These are phyloP conservation scores for Colletotrichum tofieldiae DNA, from an alignment of 2,329 filamentous ascomycete species.

Conservation along the genomic window DNA sequence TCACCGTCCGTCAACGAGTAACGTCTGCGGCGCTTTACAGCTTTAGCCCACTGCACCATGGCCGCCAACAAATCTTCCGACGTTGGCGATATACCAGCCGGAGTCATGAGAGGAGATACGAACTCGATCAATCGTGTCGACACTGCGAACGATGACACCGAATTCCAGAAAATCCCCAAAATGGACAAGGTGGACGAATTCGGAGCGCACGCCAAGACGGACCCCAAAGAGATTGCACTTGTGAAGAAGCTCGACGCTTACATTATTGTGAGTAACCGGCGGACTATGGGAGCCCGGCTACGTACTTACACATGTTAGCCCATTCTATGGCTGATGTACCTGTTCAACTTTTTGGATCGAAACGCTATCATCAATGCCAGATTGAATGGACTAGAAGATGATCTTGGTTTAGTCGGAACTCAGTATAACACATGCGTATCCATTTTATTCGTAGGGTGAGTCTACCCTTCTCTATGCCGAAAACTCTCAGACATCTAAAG, in stretches of 20 bases:
- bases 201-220: slow-evolving; percentile 57
- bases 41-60: background rate
- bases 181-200: slow-evolving; percentile 52
- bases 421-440: slow-evolving; percentile 53
- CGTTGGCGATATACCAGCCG: background rate
- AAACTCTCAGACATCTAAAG: background rate
- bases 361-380: slow-evolving; percentile 72
- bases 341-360: slow-evolving; percentile 57
- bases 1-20: background rate
- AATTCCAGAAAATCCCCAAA: background rate
- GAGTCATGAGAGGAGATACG: background rate
- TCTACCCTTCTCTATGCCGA: background rate
- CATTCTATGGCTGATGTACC: slow-evolving; percentile 54
- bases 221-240: slow-evolving; percentile 56
- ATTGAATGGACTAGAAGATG: slow-evolving; percentile 66
- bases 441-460: slow-evolving; percentile 50
- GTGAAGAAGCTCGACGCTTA: slow-evolving; percentile 46
- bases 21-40: background rate
- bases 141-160: slow-evolving; percentile 12
- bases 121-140: slow-evolving; percentile 6
- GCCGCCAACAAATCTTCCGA: background rate
- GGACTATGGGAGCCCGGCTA: background rate
- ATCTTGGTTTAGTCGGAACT: slow-evolving; percentile 63
- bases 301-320: slow-evolving; percentile 44
- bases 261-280: slow-evolving; percentile 28